Evolutionary conservation across 352 stramenopile species (phyloP).

Genomic region (Achlya hypogyna): DNA sequence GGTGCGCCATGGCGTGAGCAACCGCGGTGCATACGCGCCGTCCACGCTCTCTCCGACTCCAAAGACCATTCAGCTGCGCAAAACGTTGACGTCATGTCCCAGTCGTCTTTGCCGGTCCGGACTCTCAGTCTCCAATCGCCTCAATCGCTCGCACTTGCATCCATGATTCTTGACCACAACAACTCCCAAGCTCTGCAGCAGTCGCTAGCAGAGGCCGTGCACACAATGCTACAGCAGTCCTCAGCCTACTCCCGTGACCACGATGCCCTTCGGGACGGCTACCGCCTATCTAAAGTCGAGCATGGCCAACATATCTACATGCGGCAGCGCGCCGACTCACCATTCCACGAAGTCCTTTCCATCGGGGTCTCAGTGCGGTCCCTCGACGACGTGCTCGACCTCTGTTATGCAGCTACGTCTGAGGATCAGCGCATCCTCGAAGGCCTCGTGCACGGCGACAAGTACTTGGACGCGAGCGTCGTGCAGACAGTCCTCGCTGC

Average conservation of each 20-base stretch:
- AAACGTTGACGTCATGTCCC: too few relatives aligned
- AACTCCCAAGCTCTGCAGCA: too few relatives aligned
- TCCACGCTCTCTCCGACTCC: too few relatives aligned
- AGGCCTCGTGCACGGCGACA: slow-evolving; percentile 1
- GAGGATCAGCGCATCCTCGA: background rate
- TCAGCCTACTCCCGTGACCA: background rate
- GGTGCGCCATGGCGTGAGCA: too few relatives aligned
- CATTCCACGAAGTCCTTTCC: background rate
- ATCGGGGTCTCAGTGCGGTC: background rate
- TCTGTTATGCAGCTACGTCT: background rate
- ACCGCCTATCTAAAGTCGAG: background rate
- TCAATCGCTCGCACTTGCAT: too few relatives aligned
- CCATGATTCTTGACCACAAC: too few relatives aligned
- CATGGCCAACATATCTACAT: background rate
- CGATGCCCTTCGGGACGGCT: background rate
- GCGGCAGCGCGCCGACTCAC: background rate
- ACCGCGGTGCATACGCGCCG: too few relatives aligned
- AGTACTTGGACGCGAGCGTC: background rate
- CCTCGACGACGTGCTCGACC: background rate
- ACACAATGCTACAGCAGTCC: background rate
- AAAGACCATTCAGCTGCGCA: too few relatives aligned
- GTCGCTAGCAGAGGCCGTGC: background rate
- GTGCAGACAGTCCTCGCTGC: background rate
- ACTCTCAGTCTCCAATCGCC: too few relatives aligned
- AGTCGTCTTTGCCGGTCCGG: too few relatives aligned